Evolutionary conservation across 306 rosid genomes (phyloP), one percentile per base, ranked within the genome.

Genomic region (Inga oerstediana): DNA sequence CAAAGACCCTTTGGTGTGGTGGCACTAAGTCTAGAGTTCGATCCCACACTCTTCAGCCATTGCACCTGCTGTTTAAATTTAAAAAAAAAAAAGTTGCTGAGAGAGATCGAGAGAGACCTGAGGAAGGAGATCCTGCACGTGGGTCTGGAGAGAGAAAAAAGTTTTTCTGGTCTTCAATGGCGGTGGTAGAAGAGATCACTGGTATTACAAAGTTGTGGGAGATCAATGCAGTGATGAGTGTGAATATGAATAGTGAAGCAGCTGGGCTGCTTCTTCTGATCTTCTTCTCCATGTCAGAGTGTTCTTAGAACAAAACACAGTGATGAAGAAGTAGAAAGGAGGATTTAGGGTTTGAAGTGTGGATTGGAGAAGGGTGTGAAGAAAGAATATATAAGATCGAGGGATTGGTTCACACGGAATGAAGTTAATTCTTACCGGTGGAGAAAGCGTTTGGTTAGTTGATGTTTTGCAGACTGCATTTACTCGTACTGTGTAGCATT

Each of bases 381-480:
- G 11, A 49, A 49, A 79, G 89, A 80, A 86, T 56, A 59, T 89
- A 91, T 91, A 91, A 90, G 82, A 24, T 24, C 27, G 27, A 62
- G 68, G 37, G 79, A 39, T 39, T 72, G 80, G 88, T 64, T 80
- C 73, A 72, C 41, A 56, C 5, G 46, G 82, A 66, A 80, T 48
- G 92, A 83, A 96, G 94, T 94, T 75, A 92, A 97, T 94, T 86
- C 75, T 54, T 69, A 80, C 97, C 86, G 98, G 90, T 91, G 94
- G 88, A 84, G 78, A 87, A 87, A 88, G 89, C 83, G 17, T 88
- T 88, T 39, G 84, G 93, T 89, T 97, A 79, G 99, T 90, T 97
- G 97, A 89, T 85, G 45, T 79, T 20, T 68, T 82, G 91, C 92
- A 80, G 92, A 86, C 52, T 81, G 91, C 95, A 97, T 92, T 97